phyloP scores from a whole-genome alignment of 2,329 filamentous ascomycete species.

The Cercospora brassicicola region DNA sequence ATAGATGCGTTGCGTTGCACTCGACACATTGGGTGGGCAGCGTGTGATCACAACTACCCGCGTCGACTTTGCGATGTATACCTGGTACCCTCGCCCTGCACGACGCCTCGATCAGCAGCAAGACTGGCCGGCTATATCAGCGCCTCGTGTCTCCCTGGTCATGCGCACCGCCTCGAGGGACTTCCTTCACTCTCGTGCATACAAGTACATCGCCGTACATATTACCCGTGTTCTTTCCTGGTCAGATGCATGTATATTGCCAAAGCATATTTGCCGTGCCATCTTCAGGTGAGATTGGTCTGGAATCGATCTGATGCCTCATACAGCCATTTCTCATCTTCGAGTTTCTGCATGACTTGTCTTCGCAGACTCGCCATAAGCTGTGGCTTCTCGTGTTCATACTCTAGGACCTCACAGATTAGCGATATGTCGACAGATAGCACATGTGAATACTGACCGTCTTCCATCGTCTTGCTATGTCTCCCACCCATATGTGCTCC shows the following conservation, averaged over 20 bases:
- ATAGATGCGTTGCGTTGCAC: background rate
- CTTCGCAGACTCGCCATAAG: constrained; percentile 30
- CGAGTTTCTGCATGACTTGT: constrained; percentile 31
- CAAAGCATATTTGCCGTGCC: background rate
- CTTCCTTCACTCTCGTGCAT: background rate
- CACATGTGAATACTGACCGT: constrained; percentile 24
- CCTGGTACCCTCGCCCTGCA: background rate
- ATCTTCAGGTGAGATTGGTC: background rate
- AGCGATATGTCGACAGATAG: background rate
- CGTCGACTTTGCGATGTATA: background rate
- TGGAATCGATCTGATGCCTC: constrained; percentile 27
- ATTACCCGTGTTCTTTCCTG: background rate
- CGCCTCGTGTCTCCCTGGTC: background rate
- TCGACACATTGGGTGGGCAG: background rate
- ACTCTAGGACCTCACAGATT: constrained; percentile 25
- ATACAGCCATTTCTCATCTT: constrained; percentile 34
- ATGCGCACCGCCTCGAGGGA: background rate
- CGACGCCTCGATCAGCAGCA: background rate
- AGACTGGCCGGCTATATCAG: background rate
- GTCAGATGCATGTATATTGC: background rate
- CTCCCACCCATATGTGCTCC: constrained; percentile 28
- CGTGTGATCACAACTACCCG: background rate
- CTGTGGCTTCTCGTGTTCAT: constrained; percentile 25
- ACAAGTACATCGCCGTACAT: background rate
- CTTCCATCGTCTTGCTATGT: constrained; percentile 29